Conservation (phyloP, 2,329 filamentous ascomycete species). For the Trichoderma sp. region DNA sequence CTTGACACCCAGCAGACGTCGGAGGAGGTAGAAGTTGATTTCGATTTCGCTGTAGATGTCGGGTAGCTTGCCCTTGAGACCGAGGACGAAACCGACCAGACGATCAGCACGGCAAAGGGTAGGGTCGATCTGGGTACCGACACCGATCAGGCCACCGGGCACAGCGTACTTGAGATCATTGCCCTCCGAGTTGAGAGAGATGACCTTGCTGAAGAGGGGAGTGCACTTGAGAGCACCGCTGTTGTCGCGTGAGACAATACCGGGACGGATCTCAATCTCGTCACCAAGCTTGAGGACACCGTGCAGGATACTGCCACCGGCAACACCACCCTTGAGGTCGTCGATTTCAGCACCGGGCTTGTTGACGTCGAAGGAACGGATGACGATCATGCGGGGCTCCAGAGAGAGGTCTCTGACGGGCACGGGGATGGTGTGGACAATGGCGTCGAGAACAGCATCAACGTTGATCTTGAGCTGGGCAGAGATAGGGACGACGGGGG, state of each 20-base stretch:
- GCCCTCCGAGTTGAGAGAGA: conserved; percentile 94
- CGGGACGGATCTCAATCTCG: conserved; percentile 98
- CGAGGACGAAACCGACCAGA: conserved; percentile 95
- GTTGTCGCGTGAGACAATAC: conserved; percentile 94
- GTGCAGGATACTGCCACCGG: conserved; percentile 93
- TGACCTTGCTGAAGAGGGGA: conserved; percentile 92
- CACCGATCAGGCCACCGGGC: conserved; percentile 95
- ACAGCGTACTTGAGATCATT: conserved; percentile 99
- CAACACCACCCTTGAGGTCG: conserved; percentile 96
- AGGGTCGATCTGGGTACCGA: conserved; percentile 94
- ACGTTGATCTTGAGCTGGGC: conserved; percentile 99
- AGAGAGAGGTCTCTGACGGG: conserved; percentile 86
- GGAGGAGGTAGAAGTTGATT: conserved; percentile 98
- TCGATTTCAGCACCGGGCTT: conserved; percentile 99
- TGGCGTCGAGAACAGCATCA: conserved; percentile 93
- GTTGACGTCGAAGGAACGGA: conserved; percentile 99
- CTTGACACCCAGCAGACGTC: conserved; percentile 91
- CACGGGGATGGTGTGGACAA: conserved; percentile 92
- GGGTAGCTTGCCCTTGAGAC: conserved; percentile 87
- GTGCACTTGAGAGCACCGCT: conserved; percentile 93
- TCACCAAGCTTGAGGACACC: conserved; percentile 96
- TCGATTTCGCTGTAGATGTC: conserved; percentile 98
- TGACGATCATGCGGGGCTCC: conserved; percentile 97
- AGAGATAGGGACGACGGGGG: conserved; percentile 93
- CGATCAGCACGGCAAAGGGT: conserved; percentile 98